Conservation (phyloP, 2,329 filamentous ascomycete genomes). For the Epichloe aotearoae region DNA sequence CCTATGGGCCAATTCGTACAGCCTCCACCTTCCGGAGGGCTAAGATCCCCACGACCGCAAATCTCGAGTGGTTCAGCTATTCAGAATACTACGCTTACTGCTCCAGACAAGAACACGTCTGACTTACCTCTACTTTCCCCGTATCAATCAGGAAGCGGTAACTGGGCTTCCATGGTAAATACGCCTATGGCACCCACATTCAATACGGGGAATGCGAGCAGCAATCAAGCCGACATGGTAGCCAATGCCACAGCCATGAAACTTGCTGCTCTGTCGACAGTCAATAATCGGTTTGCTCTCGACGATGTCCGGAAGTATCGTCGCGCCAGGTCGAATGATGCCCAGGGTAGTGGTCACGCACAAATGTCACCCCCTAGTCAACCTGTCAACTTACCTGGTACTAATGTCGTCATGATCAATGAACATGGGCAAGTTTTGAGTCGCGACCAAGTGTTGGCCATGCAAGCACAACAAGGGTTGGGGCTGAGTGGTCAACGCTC, state of each 20-base stretch:
- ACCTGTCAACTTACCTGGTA: conserved; percentile 48
- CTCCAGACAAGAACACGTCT: conserved; percentile 48
- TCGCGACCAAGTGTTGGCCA: conserved; percentile 69
- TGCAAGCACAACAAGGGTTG: conserved; percentile 56
- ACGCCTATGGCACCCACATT: conserved; percentile 92
- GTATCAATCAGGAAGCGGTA: conserved; percentile 65
- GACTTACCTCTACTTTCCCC: conserved; percentile 82
- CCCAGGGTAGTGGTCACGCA: conserved; percentile 46
- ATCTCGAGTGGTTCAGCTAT: conserved; percentile 56
- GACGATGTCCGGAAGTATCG: conserved; percentile 97
- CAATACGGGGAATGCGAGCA: conserved; percentile 36
- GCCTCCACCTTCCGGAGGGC: conserved; percentile 55
- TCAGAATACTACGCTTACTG: conserved; percentile 70
- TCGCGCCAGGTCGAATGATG: conserved; percentile 78
- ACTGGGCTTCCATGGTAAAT: conserved; percentile 98
- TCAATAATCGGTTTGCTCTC: conserved; percentile 94
- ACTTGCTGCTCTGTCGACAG: conserved; percentile 86
- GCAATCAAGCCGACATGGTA: conserved; percentile 86
- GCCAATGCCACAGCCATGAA: conserved; percentile 99
- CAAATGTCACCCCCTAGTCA: conserved; percentile 55
- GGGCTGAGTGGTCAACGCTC: conserved; percentile 60
- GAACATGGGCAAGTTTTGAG: conserved; percentile 80
- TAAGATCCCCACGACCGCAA: conserved; percentile 64
- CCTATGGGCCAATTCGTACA: conserved; percentile 95
- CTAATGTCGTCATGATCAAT: conserved; percentile 87